Percentiles rank a stretch among this genome's conserved stretches.
Conservation (phyloP, 2,329 filamentous ascomycete genomes). For the Colletotrichum orchidophilum region DNA sequence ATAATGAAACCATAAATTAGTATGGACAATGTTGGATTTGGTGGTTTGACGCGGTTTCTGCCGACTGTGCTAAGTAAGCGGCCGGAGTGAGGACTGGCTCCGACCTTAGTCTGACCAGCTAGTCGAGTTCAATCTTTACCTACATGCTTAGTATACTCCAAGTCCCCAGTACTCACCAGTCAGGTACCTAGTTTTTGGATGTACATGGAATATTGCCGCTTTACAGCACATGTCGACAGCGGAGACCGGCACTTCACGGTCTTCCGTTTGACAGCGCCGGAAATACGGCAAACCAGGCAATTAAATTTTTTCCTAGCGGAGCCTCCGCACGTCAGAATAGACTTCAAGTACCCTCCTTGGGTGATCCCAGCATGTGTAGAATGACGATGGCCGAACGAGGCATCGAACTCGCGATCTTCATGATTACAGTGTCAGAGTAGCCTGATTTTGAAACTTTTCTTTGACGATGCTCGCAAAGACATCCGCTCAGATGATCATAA, state of each 20-base stretch:
- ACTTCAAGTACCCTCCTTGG: background rate
- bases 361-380: background rate
- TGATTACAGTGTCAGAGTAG: background rate
- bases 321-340: background rate
- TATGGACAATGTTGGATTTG: background rate
- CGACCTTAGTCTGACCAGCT: background rate
- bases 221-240: background rate
- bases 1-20: background rate
- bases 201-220: no score
- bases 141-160: background rate
- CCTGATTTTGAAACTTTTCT: background rate
- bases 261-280: background rate
- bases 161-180: background rate
- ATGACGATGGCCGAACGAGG: background rate
- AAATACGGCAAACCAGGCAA: background rate
- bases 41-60: conserved; percentile 1
- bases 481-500: background rate
- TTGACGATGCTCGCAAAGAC: background rate
- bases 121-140: background rate
- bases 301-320: background rate
- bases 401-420: background rate
- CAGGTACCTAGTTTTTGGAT: no score
- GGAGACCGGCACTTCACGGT: background rate
- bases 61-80: background rate
- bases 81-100: conserved; percentile 5